Percentiles rank a stretch among this genome's conserved stretches.
Evolutionary conservation across 2,329 filamentous ascomycete species (phyloP).

Genomic region (Madurella mycetomatis): DNA sequence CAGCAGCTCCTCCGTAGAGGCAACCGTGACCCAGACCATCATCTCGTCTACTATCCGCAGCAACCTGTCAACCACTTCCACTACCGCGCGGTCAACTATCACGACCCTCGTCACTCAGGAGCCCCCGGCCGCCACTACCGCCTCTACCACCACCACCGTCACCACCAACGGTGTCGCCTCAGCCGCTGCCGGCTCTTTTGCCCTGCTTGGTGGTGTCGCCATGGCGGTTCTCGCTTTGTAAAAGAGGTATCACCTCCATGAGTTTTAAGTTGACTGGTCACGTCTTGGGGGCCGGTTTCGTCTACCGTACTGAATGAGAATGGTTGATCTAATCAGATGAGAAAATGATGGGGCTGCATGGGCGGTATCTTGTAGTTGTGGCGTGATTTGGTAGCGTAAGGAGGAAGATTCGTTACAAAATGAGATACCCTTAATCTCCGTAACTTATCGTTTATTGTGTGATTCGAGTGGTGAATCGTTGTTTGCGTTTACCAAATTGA

Average conservation of each 20-base stretch:
- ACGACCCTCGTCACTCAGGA: slow-evolving; percentile 16
- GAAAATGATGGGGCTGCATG: background rate
- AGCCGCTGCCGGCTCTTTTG: slow-evolving; percentile 34
- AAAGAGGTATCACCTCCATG: background rate
- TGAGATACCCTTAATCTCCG: slow-evolving; percentile 7
- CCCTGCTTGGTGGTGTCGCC: slow-evolving; percentile 24
- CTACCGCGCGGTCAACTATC: slow-evolving; percentile 15
- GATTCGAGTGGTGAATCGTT: background rate
- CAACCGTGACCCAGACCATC: slow-evolving; percentile 12
- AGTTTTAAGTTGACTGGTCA: slow-evolving; percentile 1
- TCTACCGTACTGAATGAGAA: background rate
- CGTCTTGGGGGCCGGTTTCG: background rate
- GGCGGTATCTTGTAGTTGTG: background rate
- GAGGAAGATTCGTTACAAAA: slow-evolving; percentile 2
- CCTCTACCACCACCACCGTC: slow-evolving; percentile 11
- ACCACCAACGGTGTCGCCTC: slow-evolving; percentile 36
- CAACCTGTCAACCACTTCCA: slow-evolving; percentile 16
- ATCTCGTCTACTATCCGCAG: slow-evolving; percentile 8
- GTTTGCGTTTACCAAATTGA: background rate
- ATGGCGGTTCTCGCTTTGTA: slow-evolving; percentile 26
- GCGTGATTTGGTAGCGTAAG: background rate
- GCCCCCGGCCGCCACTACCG: slow-evolving; percentile 1
- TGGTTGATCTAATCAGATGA: background rate
- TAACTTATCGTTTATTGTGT: background rate
- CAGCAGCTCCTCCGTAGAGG: slow-evolving; percentile 15